Percentiles rank a stretch among this genome's conserved stretches.
Evolutionary conservation across 73 alveolate species (phyloP).

Genomic region (Effrenium voratum): DNA sequence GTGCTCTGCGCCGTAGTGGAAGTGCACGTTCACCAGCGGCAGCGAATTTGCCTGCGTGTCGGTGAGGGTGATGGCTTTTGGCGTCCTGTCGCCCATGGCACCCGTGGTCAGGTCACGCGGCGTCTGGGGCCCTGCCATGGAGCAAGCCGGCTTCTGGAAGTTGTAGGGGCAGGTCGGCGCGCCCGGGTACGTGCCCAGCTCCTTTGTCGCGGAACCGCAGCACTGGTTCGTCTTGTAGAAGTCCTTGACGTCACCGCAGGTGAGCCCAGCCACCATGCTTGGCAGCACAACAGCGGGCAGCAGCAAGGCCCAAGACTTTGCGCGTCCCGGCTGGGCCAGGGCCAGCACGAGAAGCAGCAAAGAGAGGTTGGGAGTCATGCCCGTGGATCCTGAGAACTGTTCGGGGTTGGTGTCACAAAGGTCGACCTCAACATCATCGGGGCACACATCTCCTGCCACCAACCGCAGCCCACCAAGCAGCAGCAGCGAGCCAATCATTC

Average conservation of each 20-base stretch:
- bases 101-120: conserved; percentile 25
- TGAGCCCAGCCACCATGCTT: neutral
- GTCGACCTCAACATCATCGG: conserved; percentile 17
- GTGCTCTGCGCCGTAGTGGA: conserved; percentile 21
- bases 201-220: neutral
- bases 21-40: conserved; percentile 25
- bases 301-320: too few species aligned
- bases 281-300: too few species aligned
- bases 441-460: neutral
- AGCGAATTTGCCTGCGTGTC: neutral
- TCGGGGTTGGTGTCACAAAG: neutral
- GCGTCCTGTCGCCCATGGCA: neutral
- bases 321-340: too few species aligned
- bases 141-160: conserved; percentile 15
- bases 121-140: conserved; percentile 7
- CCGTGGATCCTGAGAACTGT: neutral
- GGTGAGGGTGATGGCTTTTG: neutral
- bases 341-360: neutral
- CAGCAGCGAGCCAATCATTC: too few species aligned
- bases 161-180: neutral
- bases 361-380: neutral
- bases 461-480: too few species aligned
- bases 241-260: neutral
- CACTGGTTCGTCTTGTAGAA: conserved; percentile 19
- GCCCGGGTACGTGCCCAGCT: neutral